Conservation (phyloP, 768 basidiomycete species). For the Psilocybe sp. region DNA sequence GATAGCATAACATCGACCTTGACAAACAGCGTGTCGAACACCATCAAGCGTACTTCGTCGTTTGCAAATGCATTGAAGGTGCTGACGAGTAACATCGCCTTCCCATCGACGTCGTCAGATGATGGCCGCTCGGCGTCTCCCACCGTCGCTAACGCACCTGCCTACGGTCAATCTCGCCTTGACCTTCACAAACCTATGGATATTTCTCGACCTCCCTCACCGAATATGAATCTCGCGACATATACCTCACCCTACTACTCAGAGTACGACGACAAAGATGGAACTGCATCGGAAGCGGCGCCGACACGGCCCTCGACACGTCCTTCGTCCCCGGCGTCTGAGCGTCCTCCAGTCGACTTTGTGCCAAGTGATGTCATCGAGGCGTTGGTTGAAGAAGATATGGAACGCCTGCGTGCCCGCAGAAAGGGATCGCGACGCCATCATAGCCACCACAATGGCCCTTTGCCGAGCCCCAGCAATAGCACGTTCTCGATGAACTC, state of each 20-base stretch:
- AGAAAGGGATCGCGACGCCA: conserved; percentile 42
- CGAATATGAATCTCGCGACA: conserved; percentile 73
- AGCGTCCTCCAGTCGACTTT: conserved; percentile 48
- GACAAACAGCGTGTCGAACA: conserved; percentile 61
- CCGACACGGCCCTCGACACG: too few relatives aligned
- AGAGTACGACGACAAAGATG: conserved; percentile 28
- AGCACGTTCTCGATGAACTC: conserved; percentile 81
- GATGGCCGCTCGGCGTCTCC: conserved; percentile 41
- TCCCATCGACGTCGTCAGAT: conserved; percentile 60
- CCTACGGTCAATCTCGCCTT: conserved; percentile 14
- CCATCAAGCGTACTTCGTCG: conserved; percentile 74
- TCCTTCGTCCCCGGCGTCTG: conserved; percentile 30
- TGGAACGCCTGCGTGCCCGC: conserved; percentile 82
- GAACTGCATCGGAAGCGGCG: conserved; percentile 23
- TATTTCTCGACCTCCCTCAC: conserved; percentile 71
- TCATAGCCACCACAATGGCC: conserved; percentile 33
- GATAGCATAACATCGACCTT: conserved; percentile 64
- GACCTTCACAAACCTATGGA: conserved; percentile 24
- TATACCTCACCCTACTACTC: conserved; percentile 75
- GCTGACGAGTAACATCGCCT: conserved; percentile 67
- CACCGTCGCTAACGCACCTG: conserved; percentile 17
- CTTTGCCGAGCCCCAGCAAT: conserved; percentile 64
- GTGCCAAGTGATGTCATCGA: conserved; percentile 80
- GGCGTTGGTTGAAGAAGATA: conserved; percentile 89
- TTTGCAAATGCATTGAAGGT: conserved; percentile 75